Percentiles rank a stretch among this genome's conserved stretches.
Evolutionary conservation across 1,284 basidiomycete species (phyloP).

Genomic region (Marasmius sp.): DNA sequence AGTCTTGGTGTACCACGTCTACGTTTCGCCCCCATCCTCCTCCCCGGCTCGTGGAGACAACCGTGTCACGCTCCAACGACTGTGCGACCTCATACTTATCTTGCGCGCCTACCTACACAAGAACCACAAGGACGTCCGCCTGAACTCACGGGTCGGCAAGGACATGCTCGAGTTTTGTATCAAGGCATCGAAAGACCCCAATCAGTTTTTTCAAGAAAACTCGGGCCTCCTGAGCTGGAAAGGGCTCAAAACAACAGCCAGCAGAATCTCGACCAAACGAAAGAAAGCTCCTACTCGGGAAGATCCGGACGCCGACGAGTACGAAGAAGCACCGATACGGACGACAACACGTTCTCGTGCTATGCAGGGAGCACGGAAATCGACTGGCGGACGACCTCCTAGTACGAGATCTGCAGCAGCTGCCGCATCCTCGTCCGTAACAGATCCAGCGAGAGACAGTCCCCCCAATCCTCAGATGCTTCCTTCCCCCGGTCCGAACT

Average conservation of each 20-base stretch:
- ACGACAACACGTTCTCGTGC: neutral
- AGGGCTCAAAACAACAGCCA: neutral
- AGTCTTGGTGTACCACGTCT: conserved; percentile 40
- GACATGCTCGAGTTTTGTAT: conserved; percentile 43
- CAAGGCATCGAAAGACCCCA: neutral
- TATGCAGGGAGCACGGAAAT: neutral
- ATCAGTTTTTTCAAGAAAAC: neutral
- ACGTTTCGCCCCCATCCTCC: neutral
- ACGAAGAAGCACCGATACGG: neutral
- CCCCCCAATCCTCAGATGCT: neutral
- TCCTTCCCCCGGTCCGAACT: neutral
- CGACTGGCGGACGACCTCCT: neutral
- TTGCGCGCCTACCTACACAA: conserved; percentile 53
- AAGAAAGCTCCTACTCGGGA: neutral
- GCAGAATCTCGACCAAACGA: neutral
- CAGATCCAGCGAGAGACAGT: neutral
- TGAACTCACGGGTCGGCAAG: conserved; percentile 50
- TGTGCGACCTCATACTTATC: conserved; percentile 42
- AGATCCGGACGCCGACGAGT: neutral
- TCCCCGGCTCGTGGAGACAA: conserved; percentile 32
- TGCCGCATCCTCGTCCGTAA: neutral
- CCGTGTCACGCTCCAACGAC: conserved; percentile 31
- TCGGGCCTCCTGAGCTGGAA: neutral
- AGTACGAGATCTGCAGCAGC: neutral
- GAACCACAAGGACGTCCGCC: conserved; percentile 50